phyloP scores from a whole-genome alignment of 768 basidiomycete genomes.

The Collybiopsis luxurians region DNA sequence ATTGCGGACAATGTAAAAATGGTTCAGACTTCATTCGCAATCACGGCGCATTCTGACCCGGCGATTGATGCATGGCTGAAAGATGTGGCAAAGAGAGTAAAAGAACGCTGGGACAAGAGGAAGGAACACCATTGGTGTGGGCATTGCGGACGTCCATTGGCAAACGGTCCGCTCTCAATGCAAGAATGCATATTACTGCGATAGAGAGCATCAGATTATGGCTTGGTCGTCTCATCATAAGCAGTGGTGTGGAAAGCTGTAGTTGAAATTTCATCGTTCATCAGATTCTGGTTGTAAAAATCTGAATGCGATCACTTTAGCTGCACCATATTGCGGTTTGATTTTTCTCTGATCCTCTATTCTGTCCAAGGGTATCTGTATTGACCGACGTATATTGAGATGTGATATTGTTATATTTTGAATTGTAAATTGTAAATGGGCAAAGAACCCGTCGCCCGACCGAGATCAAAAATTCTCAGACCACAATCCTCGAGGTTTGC shows the following conservation, averaged over 20 bases:
- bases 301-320: neutral
- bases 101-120: constrained; percentile 12
- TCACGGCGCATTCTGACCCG: neutral
- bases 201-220: constrained; percentile 13
- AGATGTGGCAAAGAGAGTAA: constrained; percentile 14
- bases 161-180: constrained; percentile 9
- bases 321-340: neutral
- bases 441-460: too few relatives aligned
- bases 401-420: too few relatives aligned
- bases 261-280: neutral
- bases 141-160: constrained; percentile 13
- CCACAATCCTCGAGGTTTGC: too few relatives aligned
- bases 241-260: neutral
- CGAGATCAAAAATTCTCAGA: too few relatives aligned
- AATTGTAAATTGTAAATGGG: too few relatives aligned
- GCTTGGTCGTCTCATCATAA: constrained; percentile 19
- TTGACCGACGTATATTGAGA: too few relatives aligned
- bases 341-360: too few relatives aligned
- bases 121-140: constrained; percentile 15
- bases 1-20: too few relatives aligned
- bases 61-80: constrained; percentile 10
- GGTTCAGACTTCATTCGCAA: neutral
- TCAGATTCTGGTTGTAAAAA: neutral
- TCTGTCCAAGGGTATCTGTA: too few relatives aligned
- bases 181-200: constrained; percentile 12